Conservation (phyloP, 2,329 filamentous ascomycete genomes). For the Thermoascus crustaceus region DNA sequence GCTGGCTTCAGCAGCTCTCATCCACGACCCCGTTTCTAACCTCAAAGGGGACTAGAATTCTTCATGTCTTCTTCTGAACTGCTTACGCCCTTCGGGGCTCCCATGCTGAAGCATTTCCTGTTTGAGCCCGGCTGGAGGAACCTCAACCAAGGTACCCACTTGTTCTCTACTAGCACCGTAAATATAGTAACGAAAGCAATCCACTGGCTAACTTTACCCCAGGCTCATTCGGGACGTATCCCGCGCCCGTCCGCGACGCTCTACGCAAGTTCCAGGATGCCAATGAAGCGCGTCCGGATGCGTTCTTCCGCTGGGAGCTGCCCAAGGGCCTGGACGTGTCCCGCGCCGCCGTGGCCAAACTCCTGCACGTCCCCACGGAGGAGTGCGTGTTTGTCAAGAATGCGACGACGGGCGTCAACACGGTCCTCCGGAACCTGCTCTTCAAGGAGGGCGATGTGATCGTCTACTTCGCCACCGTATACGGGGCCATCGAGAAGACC, state of each 20-base stretch:
- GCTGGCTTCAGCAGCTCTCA: no score
- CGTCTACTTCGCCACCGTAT: conserved; percentile 69
- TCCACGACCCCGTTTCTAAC: no score
- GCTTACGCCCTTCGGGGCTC: conserved; percentile 41
- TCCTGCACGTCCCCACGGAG: conserved; percentile 58
- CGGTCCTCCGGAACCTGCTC: conserved; percentile 64
- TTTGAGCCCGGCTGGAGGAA: conserved; percentile 61
- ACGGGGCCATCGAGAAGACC: conserved; percentile 67
- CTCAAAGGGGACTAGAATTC: background rate
- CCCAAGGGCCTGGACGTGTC: conserved; percentile 55
- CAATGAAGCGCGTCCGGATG: conserved; percentile 62
- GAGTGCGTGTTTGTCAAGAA: conserved; percentile 73
- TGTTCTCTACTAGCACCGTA: no score
- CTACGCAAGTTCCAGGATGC: conserved; percentile 58
- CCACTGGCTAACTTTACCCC: no score
- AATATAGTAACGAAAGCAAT: no score
- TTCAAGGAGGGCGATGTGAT: conserved; percentile 65
- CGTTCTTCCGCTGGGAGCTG: conserved; percentile 64
- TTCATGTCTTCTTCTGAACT: background rate
- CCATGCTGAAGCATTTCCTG: conserved; percentile 58
- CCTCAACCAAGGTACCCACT: conserved; percentile 63
- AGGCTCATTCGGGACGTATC: conserved; percentile 71
- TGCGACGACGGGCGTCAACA: conserved; percentile 63
- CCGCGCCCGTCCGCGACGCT: conserved; percentile 51
- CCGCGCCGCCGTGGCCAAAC: conserved; percentile 54